These are phyloP conservation scores for Eleusine coracana DNA, from an alignment of 176 grass and related monocot species.

Conservation along the genomic window DNA sequence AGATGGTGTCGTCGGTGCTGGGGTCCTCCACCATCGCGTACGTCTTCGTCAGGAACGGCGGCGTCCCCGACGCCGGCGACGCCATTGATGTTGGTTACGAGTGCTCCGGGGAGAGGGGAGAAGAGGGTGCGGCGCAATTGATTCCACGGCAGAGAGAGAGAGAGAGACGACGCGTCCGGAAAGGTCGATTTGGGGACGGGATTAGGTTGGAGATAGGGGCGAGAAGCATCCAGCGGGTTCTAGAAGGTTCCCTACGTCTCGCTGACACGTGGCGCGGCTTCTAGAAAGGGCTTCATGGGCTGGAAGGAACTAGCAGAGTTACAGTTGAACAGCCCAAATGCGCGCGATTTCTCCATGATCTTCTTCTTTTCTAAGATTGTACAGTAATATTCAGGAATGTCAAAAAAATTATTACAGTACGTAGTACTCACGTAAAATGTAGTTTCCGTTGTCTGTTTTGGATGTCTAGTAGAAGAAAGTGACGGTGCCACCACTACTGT, in stretches of 20 bases:
- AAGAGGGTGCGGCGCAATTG: constrained; percentile 13
- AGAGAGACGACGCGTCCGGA: constrained; percentile 5
- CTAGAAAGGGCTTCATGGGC: constrained; percentile 36
- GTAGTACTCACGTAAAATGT: not conserved
- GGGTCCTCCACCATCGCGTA: constrained; percentile 68
- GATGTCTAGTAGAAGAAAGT: not conserved
- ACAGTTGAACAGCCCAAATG: constrained; percentile 4
- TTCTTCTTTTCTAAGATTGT: not conserved
- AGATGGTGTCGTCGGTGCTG: constrained; percentile 58
- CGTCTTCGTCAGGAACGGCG: constrained; percentile 77
- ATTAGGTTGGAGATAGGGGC: constrained; percentile 24
- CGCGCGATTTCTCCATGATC: not conserved
- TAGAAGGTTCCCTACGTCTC: constrained; percentile 48
- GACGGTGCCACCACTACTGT: too few relatives aligned
- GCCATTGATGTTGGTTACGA: constrained; percentile 29
- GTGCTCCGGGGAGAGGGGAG: not conserved
- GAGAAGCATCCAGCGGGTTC: constrained; percentile 63
- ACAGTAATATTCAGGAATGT: too few relatives aligned
- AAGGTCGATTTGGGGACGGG: constrained; percentile 24
- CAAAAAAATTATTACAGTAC: too few relatives aligned
- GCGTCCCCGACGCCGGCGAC: constrained; percentile 48
- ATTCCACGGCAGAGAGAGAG: constrained; percentile 21
- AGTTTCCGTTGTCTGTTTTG: not conserved
- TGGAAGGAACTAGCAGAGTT: not conserved
- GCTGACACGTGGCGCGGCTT: constrained; percentile 40